Conservation (phyloP, 495 filamentous ascomycete genomes). For the Penicillium steckii region DNA sequence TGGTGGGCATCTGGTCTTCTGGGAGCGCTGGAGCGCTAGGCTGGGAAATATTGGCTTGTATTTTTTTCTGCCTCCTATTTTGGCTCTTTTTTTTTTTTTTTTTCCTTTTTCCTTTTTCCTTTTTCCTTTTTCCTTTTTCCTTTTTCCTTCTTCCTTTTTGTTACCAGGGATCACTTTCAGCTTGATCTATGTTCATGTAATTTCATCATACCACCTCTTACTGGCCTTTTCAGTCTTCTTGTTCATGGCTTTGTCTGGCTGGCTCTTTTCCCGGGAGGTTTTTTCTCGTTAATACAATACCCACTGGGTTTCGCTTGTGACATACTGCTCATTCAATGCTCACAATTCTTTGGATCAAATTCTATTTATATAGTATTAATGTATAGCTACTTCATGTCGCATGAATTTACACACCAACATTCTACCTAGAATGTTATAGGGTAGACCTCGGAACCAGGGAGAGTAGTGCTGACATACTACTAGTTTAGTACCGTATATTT, state of each 20-base stretch:
- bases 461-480: too few relatives aligned
- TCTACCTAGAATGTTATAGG: too few relatives aligned
- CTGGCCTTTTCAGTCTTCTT: neutral
- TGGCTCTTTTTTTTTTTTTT: neutral
- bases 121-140: neutral
- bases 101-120: neutral
- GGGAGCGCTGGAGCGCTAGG: constrained; percentile 14
- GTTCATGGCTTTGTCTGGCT: neutral
- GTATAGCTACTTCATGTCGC: neutral
- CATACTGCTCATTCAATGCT: neutral
- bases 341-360: neutral
- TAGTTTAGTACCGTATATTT: too few relatives aligned
- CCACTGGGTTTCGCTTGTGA: neutral
- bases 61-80: constrained; percentile 8
- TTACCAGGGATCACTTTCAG: neutral
- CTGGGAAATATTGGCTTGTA: constrained; percentile 16
- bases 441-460: too few relatives aligned
- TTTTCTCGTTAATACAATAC: neutral
- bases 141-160: neutral
- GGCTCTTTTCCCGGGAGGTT: neutral
- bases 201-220: constrained; percentile 18
- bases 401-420: too few relatives aligned
- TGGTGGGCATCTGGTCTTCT: constrained; percentile 20
- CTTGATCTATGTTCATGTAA: constrained; percentile 18
- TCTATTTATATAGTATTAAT: too few relatives aligned